Base-by-base conservation (phyloP, 1,139 yeast species). In the Saccharomyces hybrid region DNA sequence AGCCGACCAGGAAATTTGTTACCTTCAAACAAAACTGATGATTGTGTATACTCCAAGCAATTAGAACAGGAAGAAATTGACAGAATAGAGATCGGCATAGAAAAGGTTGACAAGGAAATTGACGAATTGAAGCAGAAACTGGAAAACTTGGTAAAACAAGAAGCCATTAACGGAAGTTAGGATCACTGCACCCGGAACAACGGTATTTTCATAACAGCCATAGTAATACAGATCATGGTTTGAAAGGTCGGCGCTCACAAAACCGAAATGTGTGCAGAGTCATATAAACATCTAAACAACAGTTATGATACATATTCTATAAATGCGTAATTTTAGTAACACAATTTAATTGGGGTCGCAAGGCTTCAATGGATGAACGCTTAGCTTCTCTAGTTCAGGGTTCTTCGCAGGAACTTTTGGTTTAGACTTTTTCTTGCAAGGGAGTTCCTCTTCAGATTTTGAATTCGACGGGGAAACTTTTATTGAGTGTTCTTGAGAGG, bases 61-160 rank as follows among this genome's bases (percentile, higher is more conserved):
- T 71, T 83, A 9, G 98, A 91, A 67, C 75, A 76, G 31, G 96
- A 90, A 59, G 97, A 91, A 66, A 70, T 88, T 54, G 89, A 86
- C 47, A 75, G 96, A 55, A 74, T 88, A 54, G 83, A 84, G 20
- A 77, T 81, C 23, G 95, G 88, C 28, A 73, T 84, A 7, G 80
- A 78, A 44, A 81, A 81, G 55, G 84, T 91, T 2, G 78, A 78
- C 55, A 75, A 75, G 52, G 86, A 83, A 65, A 78, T 82, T 31
- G 83, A 80, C 55, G 73, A 71, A 51, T 79, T 80, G 58, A 73
- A 80, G 54, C 72, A 74, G 54, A 78, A 79, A 59, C 46, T 51
- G 6, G 42, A 51, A 38, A 38, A 13, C 44, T 9, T 38, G 13
- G 25, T 38, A 38, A 38, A 38, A 20, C n/a, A 38, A 38, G 44